Evolutionary conservation across 768 basidiomycete genomes (phyloP).

Genomic region (Lentinus tigrinus): DNA sequence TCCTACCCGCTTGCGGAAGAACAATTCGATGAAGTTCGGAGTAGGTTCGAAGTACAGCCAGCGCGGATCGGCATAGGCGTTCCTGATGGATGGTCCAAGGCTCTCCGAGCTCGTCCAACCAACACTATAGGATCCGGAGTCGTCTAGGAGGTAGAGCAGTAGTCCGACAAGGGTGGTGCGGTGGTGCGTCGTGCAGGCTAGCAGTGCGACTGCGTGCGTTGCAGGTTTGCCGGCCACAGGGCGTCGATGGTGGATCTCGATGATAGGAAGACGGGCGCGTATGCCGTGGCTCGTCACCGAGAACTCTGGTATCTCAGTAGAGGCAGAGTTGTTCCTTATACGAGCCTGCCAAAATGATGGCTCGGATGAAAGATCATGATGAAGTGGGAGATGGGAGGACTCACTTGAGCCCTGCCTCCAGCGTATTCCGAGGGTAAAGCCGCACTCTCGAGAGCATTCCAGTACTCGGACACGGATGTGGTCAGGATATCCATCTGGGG

Average conservation of each 20-base stretch:
- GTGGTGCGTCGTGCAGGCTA: neutral
- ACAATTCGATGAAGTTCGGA: neutral
- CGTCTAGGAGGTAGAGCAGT: neutral
- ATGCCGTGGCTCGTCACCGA: slow-evolving; percentile 1
- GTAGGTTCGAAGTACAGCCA: neutral
- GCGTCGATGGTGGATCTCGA: neutral
- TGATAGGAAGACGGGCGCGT: neutral
- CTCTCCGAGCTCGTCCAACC: neutral
- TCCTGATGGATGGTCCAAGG: neutral
- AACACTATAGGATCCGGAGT: neutral
- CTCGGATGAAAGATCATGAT: neutral
- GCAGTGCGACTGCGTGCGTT: neutral
- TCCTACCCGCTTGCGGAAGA: neutral
- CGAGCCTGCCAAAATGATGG: neutral
- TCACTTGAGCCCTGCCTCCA: neutral
- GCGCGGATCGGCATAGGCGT: neutral
- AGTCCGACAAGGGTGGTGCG: neutral
- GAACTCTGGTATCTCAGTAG: neutral
- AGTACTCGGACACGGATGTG: neutral
- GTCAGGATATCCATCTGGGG: neutral
- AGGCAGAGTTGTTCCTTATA: too few species aligned
- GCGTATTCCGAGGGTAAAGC: neutral
- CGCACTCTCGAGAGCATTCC: neutral
- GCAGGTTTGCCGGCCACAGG: neutral
- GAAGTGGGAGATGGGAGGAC: too few species aligned